Conservation (phyloP, 2,329 filamentous ascomycete genomes). For the Tolypocladium inflatum region DNA sequence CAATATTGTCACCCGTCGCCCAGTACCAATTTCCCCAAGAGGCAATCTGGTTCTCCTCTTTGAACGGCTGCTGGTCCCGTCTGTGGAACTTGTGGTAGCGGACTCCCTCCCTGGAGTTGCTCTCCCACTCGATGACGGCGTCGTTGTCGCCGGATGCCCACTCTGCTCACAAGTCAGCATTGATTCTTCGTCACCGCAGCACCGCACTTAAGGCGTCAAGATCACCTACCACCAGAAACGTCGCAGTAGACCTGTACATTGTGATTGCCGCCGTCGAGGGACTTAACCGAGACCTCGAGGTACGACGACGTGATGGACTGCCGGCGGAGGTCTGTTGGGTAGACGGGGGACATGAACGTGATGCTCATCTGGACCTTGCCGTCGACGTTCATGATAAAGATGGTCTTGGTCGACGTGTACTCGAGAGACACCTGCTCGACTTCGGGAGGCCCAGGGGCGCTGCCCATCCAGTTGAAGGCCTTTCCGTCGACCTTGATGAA, state of each 20-base stretch:
- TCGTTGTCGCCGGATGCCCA: conserved; percentile 57
- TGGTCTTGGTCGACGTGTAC: conserved; percentile 65
- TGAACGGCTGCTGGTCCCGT: conserved; percentile 52
- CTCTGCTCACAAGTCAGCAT: conserved; percentile 35
- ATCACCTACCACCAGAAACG: conserved; percentile 36
- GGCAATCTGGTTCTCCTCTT: conserved; percentile 59
- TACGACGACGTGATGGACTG: conserved; percentile 66
- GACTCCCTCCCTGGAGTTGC: conserved; percentile 37
- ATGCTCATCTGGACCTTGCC: conserved; percentile 54
- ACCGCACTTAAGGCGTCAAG: not conserved
- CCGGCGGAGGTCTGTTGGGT: conserved; percentile 52
- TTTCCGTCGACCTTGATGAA: conserved; percentile 58
- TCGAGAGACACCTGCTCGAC: conserved; percentile 54
- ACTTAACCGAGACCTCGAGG: conserved; percentile 52
- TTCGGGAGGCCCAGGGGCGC: conserved; percentile 32
- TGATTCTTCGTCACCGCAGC: not conserved
- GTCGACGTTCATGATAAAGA: conserved; percentile 57
- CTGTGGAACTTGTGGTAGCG: conserved; percentile 57
- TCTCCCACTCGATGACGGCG: conserved; percentile 53
- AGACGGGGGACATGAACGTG: conserved; percentile 63
- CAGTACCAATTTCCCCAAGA: conserved; percentile 80
- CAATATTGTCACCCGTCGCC: conserved; percentile 46
- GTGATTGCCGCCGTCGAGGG: conserved; percentile 52
- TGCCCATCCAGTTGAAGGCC: conserved; percentile 60
- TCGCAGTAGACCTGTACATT: conserved; percentile 64